Conservation (phyloP, 306 rosid species). For the Acacia acuminata region DNA sequence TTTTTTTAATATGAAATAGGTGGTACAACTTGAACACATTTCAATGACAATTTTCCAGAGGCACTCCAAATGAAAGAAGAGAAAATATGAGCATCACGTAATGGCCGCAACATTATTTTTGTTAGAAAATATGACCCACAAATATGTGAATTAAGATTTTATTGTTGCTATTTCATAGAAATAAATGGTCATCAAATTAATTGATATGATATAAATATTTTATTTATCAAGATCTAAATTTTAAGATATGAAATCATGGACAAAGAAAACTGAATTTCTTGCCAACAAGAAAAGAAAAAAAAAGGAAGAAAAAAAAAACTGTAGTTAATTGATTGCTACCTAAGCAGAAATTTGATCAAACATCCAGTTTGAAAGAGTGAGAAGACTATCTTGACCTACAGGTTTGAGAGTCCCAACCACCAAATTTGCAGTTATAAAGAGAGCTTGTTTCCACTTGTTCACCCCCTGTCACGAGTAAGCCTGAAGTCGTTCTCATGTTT, state of each 20-base stretch:
- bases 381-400: not conserved
- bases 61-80: too few species aligned
- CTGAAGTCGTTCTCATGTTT: conserved; percentile 6
- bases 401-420: conserved; percentile 11
- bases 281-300: too few species aligned
- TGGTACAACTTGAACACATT: not conserved
- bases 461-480: not conserved
- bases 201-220: not conserved
- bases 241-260: not conserved
- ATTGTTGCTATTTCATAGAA: not conserved
- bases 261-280: not conserved
- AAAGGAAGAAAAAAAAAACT: not conserved
- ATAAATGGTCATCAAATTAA: not conserved
- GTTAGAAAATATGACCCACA: not conserved
- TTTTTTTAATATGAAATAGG: too few species aligned
- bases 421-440: not conserved
- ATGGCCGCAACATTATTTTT: not conserved
- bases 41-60: not conserved
- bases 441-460: not conserved
- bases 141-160: not conserved
- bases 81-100: not conserved
- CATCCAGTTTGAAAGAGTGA: not conserved
- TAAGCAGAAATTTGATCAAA: not conserved
- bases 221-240: not conserved
- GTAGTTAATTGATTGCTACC: not conserved